Percentiles rank a stretch among this genome's conserved stretches.
These are phyloP conservation scores for Linnemannia elongata DNA, from an alignment of 192 early-diverging fungal genomes.

Conservation along the genomic window DNA sequence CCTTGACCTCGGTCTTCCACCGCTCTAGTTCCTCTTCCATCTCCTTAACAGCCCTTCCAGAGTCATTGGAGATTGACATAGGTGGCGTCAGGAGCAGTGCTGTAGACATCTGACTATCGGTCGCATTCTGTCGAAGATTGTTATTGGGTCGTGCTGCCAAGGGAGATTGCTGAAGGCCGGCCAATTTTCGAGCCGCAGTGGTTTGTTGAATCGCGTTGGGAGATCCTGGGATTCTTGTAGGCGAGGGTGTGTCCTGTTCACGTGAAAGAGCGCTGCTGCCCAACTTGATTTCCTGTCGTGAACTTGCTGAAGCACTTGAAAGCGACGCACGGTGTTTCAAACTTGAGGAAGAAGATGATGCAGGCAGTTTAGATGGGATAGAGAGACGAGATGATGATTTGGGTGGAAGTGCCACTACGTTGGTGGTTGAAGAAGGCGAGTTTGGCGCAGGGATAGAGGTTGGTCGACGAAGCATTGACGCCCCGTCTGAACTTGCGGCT, in stretches of 20 bases:
- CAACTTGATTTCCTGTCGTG: not conserved
- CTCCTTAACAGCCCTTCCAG: constrained; percentile 7
- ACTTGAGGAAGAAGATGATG: not conserved
- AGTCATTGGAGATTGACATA: not conserved
- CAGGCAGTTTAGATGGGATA: constrained; percentile 7
- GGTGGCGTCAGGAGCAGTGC: not conserved
- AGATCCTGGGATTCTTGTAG: constrained; percentile 21
- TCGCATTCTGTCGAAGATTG: not conserved
- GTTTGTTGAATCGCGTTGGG: constrained; percentile 4
- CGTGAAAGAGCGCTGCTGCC: not conserved
- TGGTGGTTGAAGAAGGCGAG: not conserved
- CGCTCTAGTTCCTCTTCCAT: constrained; percentile 41
- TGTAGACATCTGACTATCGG: constrained; percentile 11
- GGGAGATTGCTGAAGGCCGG: constrained; percentile 6
- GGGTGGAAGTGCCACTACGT: not conserved
- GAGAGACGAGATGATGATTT: constrained; percentile 16
- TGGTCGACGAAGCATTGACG: constrained; percentile 22
- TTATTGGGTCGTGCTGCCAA: constrained; percentile 5
- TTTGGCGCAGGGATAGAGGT: not conserved
- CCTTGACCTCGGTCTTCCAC: constrained; percentile 30
- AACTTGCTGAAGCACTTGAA: not conserved
- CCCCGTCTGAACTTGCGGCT: not conserved
- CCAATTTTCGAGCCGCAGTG: constrained; percentile 7
- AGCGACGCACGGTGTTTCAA: constrained; percentile 13
- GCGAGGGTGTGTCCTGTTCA: not conserved